Evolutionary conservation across 75 land plant genomes (phyloP).

Genomic region (Pinus tabuliformis): DNA sequence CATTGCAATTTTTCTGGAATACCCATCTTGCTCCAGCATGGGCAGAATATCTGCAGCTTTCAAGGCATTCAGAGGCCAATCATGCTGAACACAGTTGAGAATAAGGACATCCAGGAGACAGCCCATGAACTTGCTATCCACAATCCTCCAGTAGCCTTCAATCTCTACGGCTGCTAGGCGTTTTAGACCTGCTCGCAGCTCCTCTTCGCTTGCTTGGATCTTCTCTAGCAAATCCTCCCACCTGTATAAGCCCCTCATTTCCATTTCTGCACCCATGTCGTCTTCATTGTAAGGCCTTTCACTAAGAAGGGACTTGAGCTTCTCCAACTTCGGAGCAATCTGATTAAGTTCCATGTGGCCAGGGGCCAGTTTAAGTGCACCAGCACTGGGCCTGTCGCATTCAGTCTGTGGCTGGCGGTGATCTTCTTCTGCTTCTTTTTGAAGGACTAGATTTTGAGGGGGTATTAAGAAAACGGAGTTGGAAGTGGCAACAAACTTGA

Average conservation of each 20-base stretch:
- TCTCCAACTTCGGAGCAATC: conserved; percentile 76
- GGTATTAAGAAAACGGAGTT: conserved; percentile 87
- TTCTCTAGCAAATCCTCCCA: conserved; percentile 66
- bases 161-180: conserved; percentile 81
- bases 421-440: not conserved
- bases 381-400: conserved; percentile 12
- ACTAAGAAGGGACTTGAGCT: conserved; percentile 56
- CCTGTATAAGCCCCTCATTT: conserved; percentile 41
- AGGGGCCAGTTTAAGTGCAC: conserved; percentile 59
- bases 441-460: conserved; percentile 29
- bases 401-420: not conserved
- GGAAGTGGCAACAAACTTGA: conserved; percentile 92
- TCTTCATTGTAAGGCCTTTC: conserved; percentile 57
- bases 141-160: conserved; percentile 74
- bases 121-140: conserved; percentile 69
- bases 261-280: conserved; percentile 12
- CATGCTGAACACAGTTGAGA: conserved; percentile 57
- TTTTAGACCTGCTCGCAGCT: conserved; percentile 58
- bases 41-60: conserved; percentile 46
- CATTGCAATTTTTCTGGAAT: conserved; percentile 28
- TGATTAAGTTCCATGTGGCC: conserved; percentile 83
- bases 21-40: conserved; percentile 66
- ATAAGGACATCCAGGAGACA: conserved; percentile 58
- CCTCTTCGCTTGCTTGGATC: conserved; percentile 85
- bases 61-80: conserved; percentile 64